These are phyloP conservation scores for Apocynum venetum DNA, from an alignment of 257 asterid species.

Conservation along the genomic window DNA sequence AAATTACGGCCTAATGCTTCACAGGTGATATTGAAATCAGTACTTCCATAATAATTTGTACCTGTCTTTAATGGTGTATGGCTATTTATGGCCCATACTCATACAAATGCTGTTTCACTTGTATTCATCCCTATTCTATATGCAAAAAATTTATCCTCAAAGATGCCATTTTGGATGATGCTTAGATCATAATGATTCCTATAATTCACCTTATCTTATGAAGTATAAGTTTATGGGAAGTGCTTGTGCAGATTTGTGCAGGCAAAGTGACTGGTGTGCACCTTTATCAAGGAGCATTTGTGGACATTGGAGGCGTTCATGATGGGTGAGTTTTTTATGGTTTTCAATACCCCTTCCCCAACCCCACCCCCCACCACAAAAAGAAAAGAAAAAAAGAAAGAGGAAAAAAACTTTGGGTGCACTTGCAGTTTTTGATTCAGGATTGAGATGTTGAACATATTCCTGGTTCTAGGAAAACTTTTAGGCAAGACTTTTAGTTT, in stretches of 20 bases:
- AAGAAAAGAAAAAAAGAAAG: too few species aligned
- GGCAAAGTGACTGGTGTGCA: conserved; percentile 89
- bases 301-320: conserved; percentile 92
- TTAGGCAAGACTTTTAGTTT: not conserved
- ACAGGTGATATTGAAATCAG: not conserved
- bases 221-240: conserved; percentile 12
- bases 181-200: not conserved
- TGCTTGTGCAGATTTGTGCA: conserved; percentile 66
- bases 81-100: not conserved
- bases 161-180: not conserved
- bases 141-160: not conserved
- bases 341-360: not conserved
- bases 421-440: not conserved
- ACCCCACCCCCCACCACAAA: not conserved
- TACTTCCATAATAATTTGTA: not conserved
- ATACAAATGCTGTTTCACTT: not conserved
- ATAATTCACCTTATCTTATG: not conserved
- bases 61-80: not conserved
- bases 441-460: not conserved
- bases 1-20: not conserved
- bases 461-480: not conserved
- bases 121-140: not conserved
- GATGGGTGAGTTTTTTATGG: conserved; percentile 66
- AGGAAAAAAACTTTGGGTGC: too few species aligned
- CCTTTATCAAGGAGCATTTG: conserved; percentile 98